Conservation (phyloP, 306 rosid species). For the Erythrophleum fordii region DNA sequence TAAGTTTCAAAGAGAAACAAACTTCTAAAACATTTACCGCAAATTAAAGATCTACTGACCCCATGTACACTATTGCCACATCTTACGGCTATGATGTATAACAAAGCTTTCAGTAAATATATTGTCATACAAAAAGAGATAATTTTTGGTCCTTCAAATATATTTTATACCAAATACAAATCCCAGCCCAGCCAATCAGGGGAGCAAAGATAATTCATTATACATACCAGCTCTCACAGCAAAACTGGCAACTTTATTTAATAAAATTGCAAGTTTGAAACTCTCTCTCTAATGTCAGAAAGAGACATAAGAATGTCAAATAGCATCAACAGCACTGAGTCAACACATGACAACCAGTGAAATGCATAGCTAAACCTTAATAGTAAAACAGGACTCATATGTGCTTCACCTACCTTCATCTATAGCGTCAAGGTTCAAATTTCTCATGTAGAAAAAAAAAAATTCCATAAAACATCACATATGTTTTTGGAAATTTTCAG, state of each 20-base stretch:
- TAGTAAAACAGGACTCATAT: neutral
- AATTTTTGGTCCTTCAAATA: neutral
- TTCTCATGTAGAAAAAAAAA: neutral
- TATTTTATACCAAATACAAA: neutral
- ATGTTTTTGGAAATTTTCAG: neutral
- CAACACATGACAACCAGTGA: neutral
- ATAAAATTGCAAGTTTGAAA: neutral
- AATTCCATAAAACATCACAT: neutral
- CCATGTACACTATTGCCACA: neutral
- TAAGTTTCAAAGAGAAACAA: conserved; percentile 6
- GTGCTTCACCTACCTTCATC: neutral
- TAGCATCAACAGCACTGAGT: neutral
- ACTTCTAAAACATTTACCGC: neutral
- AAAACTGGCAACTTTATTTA: neutral
- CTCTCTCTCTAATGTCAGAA: neutral
- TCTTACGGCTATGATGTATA: neutral
- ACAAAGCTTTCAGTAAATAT: neutral
- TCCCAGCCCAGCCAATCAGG: neutral
- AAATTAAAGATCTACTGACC: neutral
- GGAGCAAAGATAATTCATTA: neutral
- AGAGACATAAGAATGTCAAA: neutral
- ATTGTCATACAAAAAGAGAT: neutral
- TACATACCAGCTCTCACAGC: neutral
- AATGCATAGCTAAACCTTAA: neutral
- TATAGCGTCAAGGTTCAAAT: neutral